Base-by-base conservation (phyloP, 2,329 filamentous ascomycete species). In the Aureobasidium melanogenum region DNA sequence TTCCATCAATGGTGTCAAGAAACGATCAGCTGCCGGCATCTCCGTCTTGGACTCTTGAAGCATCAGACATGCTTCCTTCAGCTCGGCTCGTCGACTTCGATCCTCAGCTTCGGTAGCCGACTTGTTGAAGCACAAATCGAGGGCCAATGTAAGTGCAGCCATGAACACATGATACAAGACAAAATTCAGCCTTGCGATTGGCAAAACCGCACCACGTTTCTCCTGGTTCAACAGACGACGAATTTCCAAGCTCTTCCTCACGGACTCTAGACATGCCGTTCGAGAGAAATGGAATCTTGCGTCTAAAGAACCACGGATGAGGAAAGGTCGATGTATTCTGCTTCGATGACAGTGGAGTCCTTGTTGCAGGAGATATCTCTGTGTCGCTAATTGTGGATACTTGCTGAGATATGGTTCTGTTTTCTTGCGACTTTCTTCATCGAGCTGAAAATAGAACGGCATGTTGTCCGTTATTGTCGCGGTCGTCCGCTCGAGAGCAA, bases 51-150 rank as follows among this genome's bases (percentile, higher is more conserved):
- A 62, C 2, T 65, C 63, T 30, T 66, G 63, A 26, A 70, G 54
- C 19, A 70, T 64, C n/a, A 60, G 63, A 8, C 67, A 65, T n/a
- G 65, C 67, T 26, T 65, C 63, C 8, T 61, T 61, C 1, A 70
- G 62, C 48, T 69, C 67, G 6, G 32, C 52, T 22, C 61, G 56
- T 7, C 61, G 60, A 34, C 55, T 47, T 19, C 62, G 44, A 10
- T 56, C 38, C 4, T 66, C 38, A 46, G 51, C 48, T 9, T 52
- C 60, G 10, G 44, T 41, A 0, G 51, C 17, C 22, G 54, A 56
- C 22, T 63, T 61, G 50, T 69, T 69, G 51, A 68, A 64, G 54
- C 67, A 69, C 10, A 70, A 41, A 55, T 70, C 68, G 63, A 70
- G 68, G 19, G 68, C 67, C 8, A 70, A 59, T 2, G 69, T 67